phyloP scores from a whole-genome alignment of 139 green algal genomes.

The Tetraselmis striata region DNA sequence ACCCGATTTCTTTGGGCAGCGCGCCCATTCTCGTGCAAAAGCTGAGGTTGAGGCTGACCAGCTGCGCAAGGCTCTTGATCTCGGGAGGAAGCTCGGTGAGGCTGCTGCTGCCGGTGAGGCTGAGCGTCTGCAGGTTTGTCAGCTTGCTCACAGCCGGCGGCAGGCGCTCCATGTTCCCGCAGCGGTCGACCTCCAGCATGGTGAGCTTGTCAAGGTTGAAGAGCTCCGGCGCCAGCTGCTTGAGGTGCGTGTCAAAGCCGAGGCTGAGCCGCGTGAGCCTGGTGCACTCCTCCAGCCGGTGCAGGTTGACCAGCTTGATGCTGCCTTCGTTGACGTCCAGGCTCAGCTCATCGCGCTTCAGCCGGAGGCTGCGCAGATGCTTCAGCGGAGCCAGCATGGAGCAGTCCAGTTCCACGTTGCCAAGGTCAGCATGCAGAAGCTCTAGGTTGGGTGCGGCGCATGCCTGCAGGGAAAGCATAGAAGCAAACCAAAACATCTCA shows the following conservation, averaged over 20 bases:
- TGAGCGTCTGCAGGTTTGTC: not conserved
- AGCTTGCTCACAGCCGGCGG: not conserved
- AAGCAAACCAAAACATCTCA: no score
- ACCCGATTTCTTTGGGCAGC: not conserved
- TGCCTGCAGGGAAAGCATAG: no score
- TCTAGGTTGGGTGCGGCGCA: not conserved
- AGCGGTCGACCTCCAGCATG: not conserved
- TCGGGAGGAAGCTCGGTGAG: not conserved
- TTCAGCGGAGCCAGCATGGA: not conserved
- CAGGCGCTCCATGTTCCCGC: not conserved
- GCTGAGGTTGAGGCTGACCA: not conserved
- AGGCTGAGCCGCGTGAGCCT: not conserved
- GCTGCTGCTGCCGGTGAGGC: not conserved
- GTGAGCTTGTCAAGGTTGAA: not conserved
- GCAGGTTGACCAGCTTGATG: not conserved
- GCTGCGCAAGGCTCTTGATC: not conserved
- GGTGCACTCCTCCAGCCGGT: not conserved
- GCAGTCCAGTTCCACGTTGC: not conserved
- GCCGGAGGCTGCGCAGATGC: not conserved
- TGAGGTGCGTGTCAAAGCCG: not conserved
- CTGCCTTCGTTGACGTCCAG: not conserved
- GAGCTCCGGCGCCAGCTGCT: not conserved
- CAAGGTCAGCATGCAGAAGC: not conserved
- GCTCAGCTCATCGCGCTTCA: not conserved
- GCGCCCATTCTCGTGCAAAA: not conserved